phyloP scores from a whole-genome alignment of 176 grass and related monocot genomes.

The Zoysia pacifica region DNA sequence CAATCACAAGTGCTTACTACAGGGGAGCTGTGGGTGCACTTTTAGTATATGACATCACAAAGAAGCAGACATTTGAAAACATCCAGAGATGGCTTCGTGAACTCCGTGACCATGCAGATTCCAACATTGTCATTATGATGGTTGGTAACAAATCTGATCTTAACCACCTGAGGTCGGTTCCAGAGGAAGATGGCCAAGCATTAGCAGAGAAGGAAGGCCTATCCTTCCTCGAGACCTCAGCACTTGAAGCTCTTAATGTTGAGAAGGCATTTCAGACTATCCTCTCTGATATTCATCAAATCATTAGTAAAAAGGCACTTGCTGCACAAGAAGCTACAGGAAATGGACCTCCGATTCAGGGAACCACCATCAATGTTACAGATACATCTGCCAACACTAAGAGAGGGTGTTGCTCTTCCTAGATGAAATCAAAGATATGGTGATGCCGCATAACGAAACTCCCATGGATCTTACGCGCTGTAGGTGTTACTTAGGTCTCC shows the following conservation, averaged over 20 bases:
- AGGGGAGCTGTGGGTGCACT: constrained; percentile 75
- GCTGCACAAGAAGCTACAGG: constrained; percentile 66
- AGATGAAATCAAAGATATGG: constrained; percentile 25
- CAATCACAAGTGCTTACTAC: constrained; percentile 78
- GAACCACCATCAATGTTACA: constrained; percentile 59
- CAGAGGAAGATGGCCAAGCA: constrained; percentile 60
- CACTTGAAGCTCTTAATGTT: constrained; percentile 66
- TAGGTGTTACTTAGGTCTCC: constrained; percentile 38
- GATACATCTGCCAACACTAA: constrained; percentile 41
- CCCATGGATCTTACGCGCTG: constrained; percentile 32
- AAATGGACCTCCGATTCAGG: constrained; percentile 56
- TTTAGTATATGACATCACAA: constrained; percentile 72
- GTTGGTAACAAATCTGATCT: constrained; percentile 74
- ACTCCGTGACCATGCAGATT: constrained; percentile 67
- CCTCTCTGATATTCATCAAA: constrained; percentile 68
- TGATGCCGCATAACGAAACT: constrained; percentile 29
- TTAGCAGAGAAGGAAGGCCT: constrained; percentile 69
- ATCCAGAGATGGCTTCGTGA: constrained; percentile 70
- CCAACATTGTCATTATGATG: constrained; percentile 84
- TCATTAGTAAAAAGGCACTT: constrained; percentile 76
- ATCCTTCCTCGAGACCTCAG: constrained; percentile 68
- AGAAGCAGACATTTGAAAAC: constrained; percentile 74
- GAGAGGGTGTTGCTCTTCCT: constrained; percentile 61
- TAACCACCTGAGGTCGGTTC: constrained; percentile 64
- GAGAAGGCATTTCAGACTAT: constrained; percentile 73